Evolutionary conservation across 2,329 filamentous ascomycete genomes (phyloP).

Genomic region (Ophidiomyces ophidiicola): DNA sequence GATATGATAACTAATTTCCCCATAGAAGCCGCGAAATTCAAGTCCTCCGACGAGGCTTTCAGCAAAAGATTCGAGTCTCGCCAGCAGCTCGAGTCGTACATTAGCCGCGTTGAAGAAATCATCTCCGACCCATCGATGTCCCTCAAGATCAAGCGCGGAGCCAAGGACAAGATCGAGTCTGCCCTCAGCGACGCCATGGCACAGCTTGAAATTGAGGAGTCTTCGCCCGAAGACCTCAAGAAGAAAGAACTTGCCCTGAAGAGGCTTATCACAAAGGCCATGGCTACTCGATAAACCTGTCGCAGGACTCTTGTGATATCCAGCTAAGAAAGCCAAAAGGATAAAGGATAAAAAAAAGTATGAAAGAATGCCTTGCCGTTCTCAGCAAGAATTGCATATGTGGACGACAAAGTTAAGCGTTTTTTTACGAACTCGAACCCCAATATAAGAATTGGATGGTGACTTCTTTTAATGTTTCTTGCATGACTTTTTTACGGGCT

Average conservation of each 20-base stretch:
- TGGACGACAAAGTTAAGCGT: slow-evolving; percentile 2
- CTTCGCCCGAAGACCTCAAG: slow-evolving; percentile 85
- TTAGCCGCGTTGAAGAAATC: slow-evolving; percentile 96
- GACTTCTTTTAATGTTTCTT: slow-evolving; percentile 9
- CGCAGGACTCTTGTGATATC: neutral
- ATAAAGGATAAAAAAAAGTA: slow-evolving; percentile 11
- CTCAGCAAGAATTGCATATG: slow-evolving; percentile 10
- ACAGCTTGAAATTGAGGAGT: slow-evolving; percentile 91
- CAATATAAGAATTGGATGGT: slow-evolving; percentile 8
- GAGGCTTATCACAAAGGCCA: slow-evolving; percentile 96
- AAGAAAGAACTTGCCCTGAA: slow-evolving; percentile 99
- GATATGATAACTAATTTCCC: slow-evolving; percentile 12
- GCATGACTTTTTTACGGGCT: slow-evolving; percentile 10
- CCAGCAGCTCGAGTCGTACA: slow-evolving; percentile 99
- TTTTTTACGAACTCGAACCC: slow-evolving; percentile 8
- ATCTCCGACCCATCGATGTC: slow-evolving; percentile 91
- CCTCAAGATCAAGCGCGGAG: slow-evolving; percentile 94
- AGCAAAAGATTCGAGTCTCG: slow-evolving; percentile 98
- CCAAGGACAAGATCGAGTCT: slow-evolving; percentile 99
- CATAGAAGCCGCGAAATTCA: slow-evolving; percentile 89
- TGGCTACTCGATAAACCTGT: slow-evolving; percentile 67
- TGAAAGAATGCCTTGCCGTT: slow-evolving; percentile 8
- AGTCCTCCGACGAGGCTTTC: slow-evolving; percentile 94
- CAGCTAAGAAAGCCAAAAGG: slow-evolving; percentile 14
- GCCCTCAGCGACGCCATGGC: slow-evolving; percentile 95